Evolutionary conservation across 1,139 yeast species (phyloP), one percentile per base, ranked within the genome.

Genomic region (Pichia sp.): DNA sequence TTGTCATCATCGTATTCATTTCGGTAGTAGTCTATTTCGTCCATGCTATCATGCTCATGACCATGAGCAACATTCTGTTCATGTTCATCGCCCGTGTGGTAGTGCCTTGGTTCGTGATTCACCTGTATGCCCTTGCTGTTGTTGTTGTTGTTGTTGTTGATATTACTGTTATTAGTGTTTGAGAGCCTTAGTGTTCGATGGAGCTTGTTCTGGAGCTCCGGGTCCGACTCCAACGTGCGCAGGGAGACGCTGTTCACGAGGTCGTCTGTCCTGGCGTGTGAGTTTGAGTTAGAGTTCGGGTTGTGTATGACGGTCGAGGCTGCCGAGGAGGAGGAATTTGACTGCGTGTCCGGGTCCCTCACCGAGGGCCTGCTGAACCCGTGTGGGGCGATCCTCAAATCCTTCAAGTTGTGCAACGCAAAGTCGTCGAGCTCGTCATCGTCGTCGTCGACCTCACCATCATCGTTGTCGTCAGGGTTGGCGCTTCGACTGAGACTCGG

Each of bases 231-330:
- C 24, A 61, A 52, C 2, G 63, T 61, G 4, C 52, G n/a, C n/a
- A 57, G 33, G 4, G 52, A 33, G 12, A 53, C 41, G 9, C 46
- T 43, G 8, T 48, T 48, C 8, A 33, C 17, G 16, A 51, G 34
- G 7, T 45, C 45, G 10, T 56, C 46, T 4, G 31, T 27, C 3
- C 41, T 43, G 17, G 14, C 17, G 6, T 14, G 41, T 20, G 41
- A 5, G 47, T 56, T 58, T 1, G 61, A 55, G 36, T 56, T 58
- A 47, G 36, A 52, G 52, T 48, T 55, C 30, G 53, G 55, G 47
- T 49, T 49, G 33, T 55, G 65, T 6, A 67, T 60, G 12, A 67
- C 66, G 0, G 69, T 66, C 2, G 70, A 66, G 2, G 66, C 62
- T 1, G 67, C 63, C 30, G 66, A 66, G 1, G 68, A 64, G 3